phyloP scores from a whole-genome alignment of 78 protist genomes.

The Guillardia theta region DNA sequence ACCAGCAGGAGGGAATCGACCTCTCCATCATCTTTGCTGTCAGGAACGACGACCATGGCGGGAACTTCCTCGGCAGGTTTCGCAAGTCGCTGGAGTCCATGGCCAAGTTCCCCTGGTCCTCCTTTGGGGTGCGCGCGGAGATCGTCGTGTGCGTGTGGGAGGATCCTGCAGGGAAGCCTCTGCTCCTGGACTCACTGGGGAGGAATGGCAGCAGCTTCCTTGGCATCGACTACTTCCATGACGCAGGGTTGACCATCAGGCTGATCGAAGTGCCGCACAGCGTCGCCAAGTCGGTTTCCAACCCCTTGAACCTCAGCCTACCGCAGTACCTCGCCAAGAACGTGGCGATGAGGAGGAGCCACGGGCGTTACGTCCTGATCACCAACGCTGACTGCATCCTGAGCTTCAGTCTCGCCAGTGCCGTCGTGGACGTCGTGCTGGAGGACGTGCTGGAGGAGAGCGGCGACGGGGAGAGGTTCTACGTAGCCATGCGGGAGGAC shows the following conservation, averaged over 20 bases:
- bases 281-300: not conserved
- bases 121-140: not conserved
- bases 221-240: too few species aligned
- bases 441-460: too few species aligned
- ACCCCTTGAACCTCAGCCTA: not conserved
- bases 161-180: not conserved
- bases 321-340: not conserved
- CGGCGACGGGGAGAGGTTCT: too few species aligned
- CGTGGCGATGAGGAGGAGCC: not conserved
- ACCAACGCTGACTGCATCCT: not conserved
- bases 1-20: too few species aligned
- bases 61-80: not conserved
- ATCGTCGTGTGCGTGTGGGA: not conserved
- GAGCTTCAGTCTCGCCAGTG: too few species aligned
- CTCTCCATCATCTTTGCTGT: not conserved
- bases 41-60: not conserved
- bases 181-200: not conserved
- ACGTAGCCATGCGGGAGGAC: too few species aligned
- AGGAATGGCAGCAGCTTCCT: too few species aligned
- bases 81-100: not conserved
- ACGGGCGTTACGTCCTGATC: not conserved
- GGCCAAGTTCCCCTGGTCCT: not conserved
- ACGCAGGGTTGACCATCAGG: too few species aligned
- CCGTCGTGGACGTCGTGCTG: too few species aligned
- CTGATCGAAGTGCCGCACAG: too few species aligned